phyloP scores from a whole-genome alignment of 495 filamentous ascomycete species.

The Glarea lozoyensis region DNA sequence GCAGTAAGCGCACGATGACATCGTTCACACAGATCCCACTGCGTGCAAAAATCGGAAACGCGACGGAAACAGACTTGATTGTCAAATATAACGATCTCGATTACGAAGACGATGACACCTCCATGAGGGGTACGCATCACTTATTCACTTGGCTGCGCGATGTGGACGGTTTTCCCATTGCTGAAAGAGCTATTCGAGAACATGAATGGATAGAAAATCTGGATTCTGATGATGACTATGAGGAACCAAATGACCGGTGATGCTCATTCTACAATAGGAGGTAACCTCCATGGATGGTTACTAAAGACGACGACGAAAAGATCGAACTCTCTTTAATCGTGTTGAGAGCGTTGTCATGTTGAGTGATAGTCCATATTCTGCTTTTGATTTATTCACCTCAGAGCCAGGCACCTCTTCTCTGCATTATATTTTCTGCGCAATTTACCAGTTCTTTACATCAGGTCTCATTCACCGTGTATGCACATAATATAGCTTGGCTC shows the following conservation, averaged over 20 bases:
- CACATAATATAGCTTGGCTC: too few species aligned
- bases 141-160: conserved; percentile 20
- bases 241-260: conserved; percentile 14
- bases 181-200: conserved; percentile 16
- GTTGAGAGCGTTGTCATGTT: too few species aligned
- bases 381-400: too few species aligned
- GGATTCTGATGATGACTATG: conserved; percentile 17
- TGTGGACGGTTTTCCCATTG: conserved; percentile 17
- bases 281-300: conserved; percentile 16
- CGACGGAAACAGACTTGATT: conserved; percentile 2
- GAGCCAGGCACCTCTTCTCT: too few species aligned
- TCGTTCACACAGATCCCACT: conserved; percentile 10
- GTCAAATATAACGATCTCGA: conserved; percentile 15
- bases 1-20: conserved; percentile 1
- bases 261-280: conserved; percentile 9
- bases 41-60: conserved; percentile 13
- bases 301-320: conserved; percentile 14
- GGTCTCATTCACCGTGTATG: too few species aligned
- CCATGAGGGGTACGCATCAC: conserved; percentile 16
- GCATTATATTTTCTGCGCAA: too few species aligned
- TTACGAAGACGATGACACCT: conserved; percentile 15
- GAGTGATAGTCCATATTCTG: too few species aligned
- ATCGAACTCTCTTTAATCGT: conserved; percentile 17
- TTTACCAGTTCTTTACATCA: too few species aligned
- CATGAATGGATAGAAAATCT: conserved; percentile 19